A percentile compares a stretch with the other conserved stretches of the same genome.
These are phyloP conservation scores for Cydonia oblonga DNA, from an alignment of 331 rosid species.

Conservation along the genomic window DNA sequence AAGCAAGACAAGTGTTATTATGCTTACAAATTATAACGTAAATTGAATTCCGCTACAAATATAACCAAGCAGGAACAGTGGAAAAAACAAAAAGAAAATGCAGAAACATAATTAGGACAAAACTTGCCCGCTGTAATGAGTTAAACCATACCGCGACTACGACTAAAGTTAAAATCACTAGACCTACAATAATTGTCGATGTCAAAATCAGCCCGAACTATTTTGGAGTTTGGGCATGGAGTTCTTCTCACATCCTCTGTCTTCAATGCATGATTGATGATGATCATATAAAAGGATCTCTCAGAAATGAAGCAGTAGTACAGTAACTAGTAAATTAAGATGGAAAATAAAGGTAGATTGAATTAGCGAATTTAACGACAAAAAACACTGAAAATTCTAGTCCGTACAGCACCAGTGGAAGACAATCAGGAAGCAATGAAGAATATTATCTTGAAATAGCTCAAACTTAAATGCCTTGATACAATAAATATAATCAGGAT, in stretches of 20 bases:
- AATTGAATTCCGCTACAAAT: neutral
- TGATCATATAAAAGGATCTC: neutral
- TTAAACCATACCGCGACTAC: neutral
- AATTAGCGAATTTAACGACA: neutral
- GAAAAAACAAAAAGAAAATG: neutral
- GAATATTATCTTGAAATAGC: neutral
- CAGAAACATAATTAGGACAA: neutral
- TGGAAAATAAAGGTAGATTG: neutral
- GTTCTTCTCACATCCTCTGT: neutral
- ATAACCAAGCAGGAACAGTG: neutral
- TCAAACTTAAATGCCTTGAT: neutral
- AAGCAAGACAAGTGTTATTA: neutral
- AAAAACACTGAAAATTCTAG: neutral
- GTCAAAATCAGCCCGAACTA: neutral
- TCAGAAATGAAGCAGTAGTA: neutral
- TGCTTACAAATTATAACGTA: neutral
- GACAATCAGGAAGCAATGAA: neutral
- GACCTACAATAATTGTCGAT: neutral
- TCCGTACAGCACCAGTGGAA: neutral
- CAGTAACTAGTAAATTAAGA: neutral
- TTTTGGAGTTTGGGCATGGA: neutral
- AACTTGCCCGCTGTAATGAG: neutral
- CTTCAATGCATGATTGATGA: neutral
- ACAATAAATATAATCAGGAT: neutral
- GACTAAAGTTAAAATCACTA: neutral